Base-by-base conservation (phyloP, 139 green algal genomes). In the Penium margaritaceum region DNA sequence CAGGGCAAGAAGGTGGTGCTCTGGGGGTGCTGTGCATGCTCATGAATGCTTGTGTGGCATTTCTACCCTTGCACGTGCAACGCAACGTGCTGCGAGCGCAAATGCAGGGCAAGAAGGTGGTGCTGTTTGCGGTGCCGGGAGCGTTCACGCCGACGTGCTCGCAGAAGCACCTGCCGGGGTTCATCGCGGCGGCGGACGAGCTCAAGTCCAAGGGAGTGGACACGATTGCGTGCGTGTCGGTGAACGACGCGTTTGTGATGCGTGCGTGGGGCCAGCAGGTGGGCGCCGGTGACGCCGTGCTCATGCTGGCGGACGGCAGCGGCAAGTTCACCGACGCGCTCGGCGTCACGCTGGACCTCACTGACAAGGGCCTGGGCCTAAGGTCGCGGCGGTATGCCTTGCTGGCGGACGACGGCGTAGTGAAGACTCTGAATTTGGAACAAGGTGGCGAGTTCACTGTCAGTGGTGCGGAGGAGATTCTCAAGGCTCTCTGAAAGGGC, bases 231-330 rank as follows among this genome's bases (percentile, higher is more conserved):
- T 99, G 94, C 81, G 80, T 99, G 15, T 86, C 85, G 17, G 94
- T 98, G 2, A 98, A 98, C 64, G 92, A 97, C 77, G 87, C 92
- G 2, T 98, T 98, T 78, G 93, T 98, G 9, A 87, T 87, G 82
- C 27, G 68, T 17, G 93, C 93, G 0, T 98, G 93, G 93, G 90
- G 88, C 75, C 95, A 98, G 83, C 79, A 66, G n/a, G 39, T 81
- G 9, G 43, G 38, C 27, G 60, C 46, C 7, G 36, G 24, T n/a
- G 71, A 43, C 27, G 77, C 79, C 54, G 64, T 97, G 19, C 62
- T 98, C 41, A 91, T 98, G 90, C 83, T 98, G 55, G 94, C 94
- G 14, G 92, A 97, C 77, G 76, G 82, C 37, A 81, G 78, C 24
- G 83, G 67, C 33, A 69, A 89, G 43, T 83, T 91, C 62, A 81